A percentile compares a stretch with the other conserved stretches of the same genome.
Conservation (phyloP, 176 grass and related monocot genomes). For the Leersia perrieri region DNA sequence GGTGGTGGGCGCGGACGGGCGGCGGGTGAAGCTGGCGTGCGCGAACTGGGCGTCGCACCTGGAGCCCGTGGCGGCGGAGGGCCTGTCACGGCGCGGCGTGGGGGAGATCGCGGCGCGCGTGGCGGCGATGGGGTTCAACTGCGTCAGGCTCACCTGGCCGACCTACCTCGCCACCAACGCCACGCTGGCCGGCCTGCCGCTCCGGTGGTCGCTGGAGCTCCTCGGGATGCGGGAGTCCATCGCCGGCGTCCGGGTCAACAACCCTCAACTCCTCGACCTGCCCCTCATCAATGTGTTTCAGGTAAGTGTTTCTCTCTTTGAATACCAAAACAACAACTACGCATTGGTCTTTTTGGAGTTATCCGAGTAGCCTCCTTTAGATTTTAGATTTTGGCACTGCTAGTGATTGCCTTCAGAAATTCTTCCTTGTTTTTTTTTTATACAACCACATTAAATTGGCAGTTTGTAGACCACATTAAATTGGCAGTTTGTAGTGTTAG, state of each 20-base stretch:
- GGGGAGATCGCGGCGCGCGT: constrained; percentile 58
- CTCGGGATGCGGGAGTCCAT: constrained; percentile 65
- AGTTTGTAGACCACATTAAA: constrained; percentile 9
- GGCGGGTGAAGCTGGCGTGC: constrained; percentile 82
- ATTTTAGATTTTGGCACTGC: neutral
- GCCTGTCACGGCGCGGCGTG: constrained; percentile 63
- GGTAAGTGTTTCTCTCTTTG: constrained; percentile 24
- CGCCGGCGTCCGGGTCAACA: constrained; percentile 71
- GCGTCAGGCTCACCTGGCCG: constrained; percentile 86
- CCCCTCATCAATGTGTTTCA: constrained; percentile 70
- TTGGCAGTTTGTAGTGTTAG: neutral
- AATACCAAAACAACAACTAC: neutral
- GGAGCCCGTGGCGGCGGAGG: constrained; percentile 78
- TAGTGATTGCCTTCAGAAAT: neutral
- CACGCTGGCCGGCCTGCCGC: constrained; percentile 59
- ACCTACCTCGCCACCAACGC: constrained; percentile 77
- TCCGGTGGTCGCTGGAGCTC: constrained; percentile 64
- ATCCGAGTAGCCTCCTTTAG: neutral
- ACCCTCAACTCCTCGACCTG: constrained; percentile 71
- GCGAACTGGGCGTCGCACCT: constrained; percentile 89
- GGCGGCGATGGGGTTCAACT: constrained; percentile 73
- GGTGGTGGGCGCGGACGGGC: constrained; percentile 58
- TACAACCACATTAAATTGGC: neutral
- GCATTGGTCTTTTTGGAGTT: neutral
- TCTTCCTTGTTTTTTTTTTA: neutral